A percentile compares a stretch with the other conserved stretches of the same genome.
These are phyloP conservation scores for Diplodia scrobiculata DNA, from an alignment of 2,329 filamentous ascomycete species.

Conservation along the genomic window DNA sequence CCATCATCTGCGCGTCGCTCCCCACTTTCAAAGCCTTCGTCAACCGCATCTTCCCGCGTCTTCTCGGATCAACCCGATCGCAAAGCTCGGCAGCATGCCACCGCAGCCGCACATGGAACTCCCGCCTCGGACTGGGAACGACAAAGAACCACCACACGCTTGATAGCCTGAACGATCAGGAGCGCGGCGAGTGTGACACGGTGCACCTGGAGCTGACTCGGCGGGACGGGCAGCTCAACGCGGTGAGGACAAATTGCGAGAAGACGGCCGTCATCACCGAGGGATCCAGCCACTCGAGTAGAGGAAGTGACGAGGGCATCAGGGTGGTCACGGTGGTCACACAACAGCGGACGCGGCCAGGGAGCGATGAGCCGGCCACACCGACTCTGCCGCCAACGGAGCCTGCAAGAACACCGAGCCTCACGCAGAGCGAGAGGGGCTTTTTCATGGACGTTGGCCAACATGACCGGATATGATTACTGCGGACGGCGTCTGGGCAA, in stretches of 20 bases:
- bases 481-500: neutral
- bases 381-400: neutral
- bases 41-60: slow-evolving; percentile 1
- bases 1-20: slow-evolving; percentile 39
- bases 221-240: neutral
- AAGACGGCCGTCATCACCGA: neutral
- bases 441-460: neutral
- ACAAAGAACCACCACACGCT: slow-evolving; percentile 12
- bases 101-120: slow-evolving; percentile 16
- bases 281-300: neutral
- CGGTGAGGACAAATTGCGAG: slow-evolving; percentile 7
- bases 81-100: neutral
- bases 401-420: neutral
- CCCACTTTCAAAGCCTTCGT: slow-evolving; percentile 31
- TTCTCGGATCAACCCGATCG: neutral
- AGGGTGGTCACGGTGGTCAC: slow-evolving; percentile 20
- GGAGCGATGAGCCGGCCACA: neutral
- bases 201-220: slow-evolving; percentile 10
- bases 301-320: slow-evolving; percentile 11
- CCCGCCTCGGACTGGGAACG: neutral
- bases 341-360: neutral
- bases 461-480: neutral
- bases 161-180: neutral
- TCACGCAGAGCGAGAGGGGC: slow-evolving; percentile 6
- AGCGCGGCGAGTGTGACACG: neutral